Evolutionary conservation across 2,329 filamentous ascomycete genomes (phyloP).

Genomic region (Clarireedia hainanense): DNA sequence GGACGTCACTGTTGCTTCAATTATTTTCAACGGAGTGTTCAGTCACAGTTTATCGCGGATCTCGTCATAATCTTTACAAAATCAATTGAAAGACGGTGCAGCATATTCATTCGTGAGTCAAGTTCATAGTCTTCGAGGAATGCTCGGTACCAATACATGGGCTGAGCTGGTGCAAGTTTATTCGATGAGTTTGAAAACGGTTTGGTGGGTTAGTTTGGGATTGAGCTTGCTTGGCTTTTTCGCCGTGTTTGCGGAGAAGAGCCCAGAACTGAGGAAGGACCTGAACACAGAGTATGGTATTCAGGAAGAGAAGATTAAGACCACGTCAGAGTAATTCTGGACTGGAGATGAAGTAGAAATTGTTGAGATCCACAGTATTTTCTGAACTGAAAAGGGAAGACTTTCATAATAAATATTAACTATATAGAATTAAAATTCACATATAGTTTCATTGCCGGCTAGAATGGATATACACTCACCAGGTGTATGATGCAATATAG

Average conservation of each 20-base stretch:
- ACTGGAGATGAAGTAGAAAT: too few species aligned
- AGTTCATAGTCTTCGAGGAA: not conserved
- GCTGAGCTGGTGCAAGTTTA: not conserved
- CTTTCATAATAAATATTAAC: too few species aligned
- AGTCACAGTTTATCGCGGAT: not conserved
- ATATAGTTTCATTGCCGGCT: too few species aligned
- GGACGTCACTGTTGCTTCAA: not conserved
- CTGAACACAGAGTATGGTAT: slow-evolving; percentile 9
- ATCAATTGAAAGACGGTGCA: not conserved
- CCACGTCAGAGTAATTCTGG: too few species aligned
- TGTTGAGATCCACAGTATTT: too few species aligned
- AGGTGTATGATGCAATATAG: too few species aligned
- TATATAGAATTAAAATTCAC: too few species aligned
- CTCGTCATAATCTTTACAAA: not conserved
- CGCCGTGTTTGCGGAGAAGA: not conserved
- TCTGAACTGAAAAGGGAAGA: too few species aligned
- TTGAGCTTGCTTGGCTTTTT: slow-evolving; percentile 1
- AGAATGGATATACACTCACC: too few species aligned
- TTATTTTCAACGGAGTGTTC: slow-evolving; percentile 1
- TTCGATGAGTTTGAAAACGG: not conserved
- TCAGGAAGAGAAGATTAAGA: not conserved
- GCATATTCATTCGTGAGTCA: slow-evolving; percentile 2
- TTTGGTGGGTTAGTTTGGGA: not conserved
- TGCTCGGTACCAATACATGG: not conserved
- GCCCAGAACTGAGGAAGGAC: not conserved